Evolutionary conservation across 352 stramenopile genomes (phyloP), one percentile per base, ranked within the genome.

Genomic region (Globisporangium acanthophoron): DNA sequence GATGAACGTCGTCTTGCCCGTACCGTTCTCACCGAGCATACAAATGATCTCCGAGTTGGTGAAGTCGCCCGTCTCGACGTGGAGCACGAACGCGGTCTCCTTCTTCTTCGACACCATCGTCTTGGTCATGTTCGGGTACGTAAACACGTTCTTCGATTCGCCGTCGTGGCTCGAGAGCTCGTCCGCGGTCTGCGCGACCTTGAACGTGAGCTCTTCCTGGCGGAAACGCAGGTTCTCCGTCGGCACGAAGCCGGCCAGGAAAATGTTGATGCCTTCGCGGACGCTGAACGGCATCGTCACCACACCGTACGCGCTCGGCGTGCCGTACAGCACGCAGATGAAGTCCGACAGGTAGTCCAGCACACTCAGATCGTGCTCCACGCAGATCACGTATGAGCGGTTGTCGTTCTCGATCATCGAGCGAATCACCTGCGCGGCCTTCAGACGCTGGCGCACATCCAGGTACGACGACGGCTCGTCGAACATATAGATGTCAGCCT

Each of bases 221-320:
- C 98, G 87, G 86, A 99, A 99, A 58, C 98, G 84, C 63, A 99
- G 74, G 74, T 99, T 99, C 80, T 99, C 98, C 16, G 98, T 99
- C 29, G 96, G 97, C 43, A 99, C 94, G 68, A 99, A 99, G 51
- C 98, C 97, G 0, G 97, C 89, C 56, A 99, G 85, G 78, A 99
- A 99, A 51, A 99, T 98, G 82, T 99, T 99, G 78, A 99, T 99
- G 61, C 97, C 98, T 73, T 99, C 96, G 62, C 97, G 90, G 44
- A 99, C 98, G 68, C 91, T 97, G 76, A 99, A 99, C 4, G 97
- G 98, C 97, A 99, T 99, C 44, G 98, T 99, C 31, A 99, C 98
- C 27, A 99, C 98, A 64, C 98, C 98, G 81, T 99, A 99, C 31
- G 93, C 98, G 50, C 92, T 97, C 21, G 97, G 93, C 56, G 80